These are phyloP conservation scores for Exsudoporus frostii DNA, from an alignment of 768 basidiomycete genomes.

Conservation along the genomic window DNA sequence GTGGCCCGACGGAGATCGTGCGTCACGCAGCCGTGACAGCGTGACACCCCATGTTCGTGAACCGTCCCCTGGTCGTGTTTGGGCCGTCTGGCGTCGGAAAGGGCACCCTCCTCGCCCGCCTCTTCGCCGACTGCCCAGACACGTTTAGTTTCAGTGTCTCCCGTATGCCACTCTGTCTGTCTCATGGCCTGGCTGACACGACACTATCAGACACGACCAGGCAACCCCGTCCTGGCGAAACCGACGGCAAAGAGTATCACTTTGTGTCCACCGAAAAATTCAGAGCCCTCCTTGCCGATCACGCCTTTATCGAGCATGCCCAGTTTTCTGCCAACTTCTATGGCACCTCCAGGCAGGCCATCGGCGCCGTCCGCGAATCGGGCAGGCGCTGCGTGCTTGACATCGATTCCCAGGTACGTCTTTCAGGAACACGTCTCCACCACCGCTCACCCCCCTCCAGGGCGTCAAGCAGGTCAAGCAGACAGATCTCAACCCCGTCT, in stretches of 20 bases:
- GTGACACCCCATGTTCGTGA: conserved; percentile 7
- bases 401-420: conserved; percentile 82
- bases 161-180: conserved; percentile 46
- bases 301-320: conserved; percentile 91
- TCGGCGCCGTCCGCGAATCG: conserved; percentile 59
- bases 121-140: conserved; percentile 78
- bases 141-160: conserved; percentile 93
- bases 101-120: conserved; percentile 78
- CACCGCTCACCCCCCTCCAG: conserved; percentile 36
- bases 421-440: background rate
- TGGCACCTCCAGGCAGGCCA: conserved; percentile 83
- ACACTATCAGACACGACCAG: conserved; percentile 78
- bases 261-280: conserved; percentile 77
- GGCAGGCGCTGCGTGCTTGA: conserved; percentile 89
- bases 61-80: conserved; percentile 74
- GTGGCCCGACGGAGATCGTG: conserved; percentile 1
- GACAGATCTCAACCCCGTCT: conserved; percentile 79
- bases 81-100: conserved; percentile 95
- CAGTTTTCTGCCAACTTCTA: conserved; percentile 92
- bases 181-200: background rate
- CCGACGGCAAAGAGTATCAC: conserved; percentile 81
- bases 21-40: background rate
- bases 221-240: conserved; percentile 75
- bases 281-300: conserved; percentile 58
- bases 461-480: conserved; percentile 91